These are phyloP conservation scores for Starmerella stellata DNA, from an alignment of 805 yeast genomes.

Conservation along the genomic window DNA sequence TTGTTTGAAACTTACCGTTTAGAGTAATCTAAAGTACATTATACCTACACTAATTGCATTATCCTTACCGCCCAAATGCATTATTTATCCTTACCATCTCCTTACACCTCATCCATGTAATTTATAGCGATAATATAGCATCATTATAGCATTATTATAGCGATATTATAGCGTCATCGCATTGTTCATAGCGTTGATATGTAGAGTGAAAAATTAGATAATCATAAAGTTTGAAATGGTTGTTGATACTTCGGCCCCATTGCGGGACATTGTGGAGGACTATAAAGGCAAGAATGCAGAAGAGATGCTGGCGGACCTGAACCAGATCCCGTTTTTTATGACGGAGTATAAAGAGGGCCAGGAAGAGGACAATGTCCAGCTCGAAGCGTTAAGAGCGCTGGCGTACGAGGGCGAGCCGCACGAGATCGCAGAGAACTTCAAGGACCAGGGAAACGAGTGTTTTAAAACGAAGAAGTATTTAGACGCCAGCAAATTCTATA, in stretches of 20 bases:
- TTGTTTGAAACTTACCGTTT: conserved; percentile 35
- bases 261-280: conserved; percentile 14
- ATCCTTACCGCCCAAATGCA: too few species aligned
- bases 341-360: conserved; percentile 46
- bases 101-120: too few species aligned
- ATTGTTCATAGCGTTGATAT: too few species aligned
- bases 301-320: conserved; percentile 59
- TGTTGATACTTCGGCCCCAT: conserved; percentile 12
- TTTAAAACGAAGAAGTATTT: conserved; percentile 52
- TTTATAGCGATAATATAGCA: too few species aligned
- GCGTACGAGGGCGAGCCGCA: conserved; percentile 93
- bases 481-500: conserved; percentile 62
- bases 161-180: too few species aligned
- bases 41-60: too few species aligned
- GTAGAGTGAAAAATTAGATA: neutral
- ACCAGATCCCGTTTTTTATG: conserved; percentile 86
- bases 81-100: too few species aligned
- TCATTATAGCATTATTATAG: too few species aligned
- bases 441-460: conserved; percentile 81
- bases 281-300: conserved; percentile 45
- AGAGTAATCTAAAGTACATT: too few species aligned
- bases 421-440: conserved; percentile 77
- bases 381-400: conserved; percentile 79
- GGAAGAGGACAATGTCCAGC: conserved; percentile 39
- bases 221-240: conserved; percentile 3